phyloP scores from a whole-genome alignment of 805 yeast species.

The Barnettozyma wickerhamii region DNA sequence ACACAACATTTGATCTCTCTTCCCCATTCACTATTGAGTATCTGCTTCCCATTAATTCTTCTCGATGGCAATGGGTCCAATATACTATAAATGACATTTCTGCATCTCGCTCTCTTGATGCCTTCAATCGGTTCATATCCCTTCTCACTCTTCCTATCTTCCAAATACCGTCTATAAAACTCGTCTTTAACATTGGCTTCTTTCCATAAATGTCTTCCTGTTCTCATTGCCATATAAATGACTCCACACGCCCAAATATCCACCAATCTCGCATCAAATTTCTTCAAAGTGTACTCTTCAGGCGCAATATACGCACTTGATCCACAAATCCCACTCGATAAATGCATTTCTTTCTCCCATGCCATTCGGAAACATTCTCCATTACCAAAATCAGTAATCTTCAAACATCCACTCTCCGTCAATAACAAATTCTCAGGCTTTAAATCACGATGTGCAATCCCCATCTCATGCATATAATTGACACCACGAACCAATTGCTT shows the following conservation, averaged over 20 bases:
- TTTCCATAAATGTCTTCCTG: slow-evolving; percentile 92
- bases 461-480: slow-evolving; percentile 84
- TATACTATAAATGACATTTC: slow-evolving; percentile 90
- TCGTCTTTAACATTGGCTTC: slow-evolving; percentile 78
- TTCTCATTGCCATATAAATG: slow-evolving; percentile 89
- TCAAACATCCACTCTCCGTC: slow-evolving; percentile 66
- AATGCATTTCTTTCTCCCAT: slow-evolving; percentile 69
- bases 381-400: slow-evolving; percentile 87
- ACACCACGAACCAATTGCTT: slow-evolving; percentile 83
- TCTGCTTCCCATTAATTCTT: slow-evolving; percentile 83
- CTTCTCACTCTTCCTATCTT: slow-evolving; percentile 71
- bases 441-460: slow-evolving; percentile 85
- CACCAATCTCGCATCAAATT: slow-evolving; percentile 77
- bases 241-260: slow-evolving; percentile 95
- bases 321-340: slow-evolving; percentile 77
- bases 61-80: slow-evolving; percentile 88
- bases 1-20: slow-evolving; percentile 56
- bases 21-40: slow-evolving; percentile 93
- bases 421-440: slow-evolving; percentile 82
- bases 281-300: slow-evolving; percentile 61
- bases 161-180: slow-evolving; percentile 68
- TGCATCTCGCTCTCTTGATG: slow-evolving; percentile 80
- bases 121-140: slow-evolving; percentile 92
- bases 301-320: slow-evolving; percentile 91
- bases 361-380: slow-evolving; percentile 82